phyloP scores from a whole-genome alignment of 2,329 filamentous ascomycete genomes.

The Calycina herbarum region DNA sequence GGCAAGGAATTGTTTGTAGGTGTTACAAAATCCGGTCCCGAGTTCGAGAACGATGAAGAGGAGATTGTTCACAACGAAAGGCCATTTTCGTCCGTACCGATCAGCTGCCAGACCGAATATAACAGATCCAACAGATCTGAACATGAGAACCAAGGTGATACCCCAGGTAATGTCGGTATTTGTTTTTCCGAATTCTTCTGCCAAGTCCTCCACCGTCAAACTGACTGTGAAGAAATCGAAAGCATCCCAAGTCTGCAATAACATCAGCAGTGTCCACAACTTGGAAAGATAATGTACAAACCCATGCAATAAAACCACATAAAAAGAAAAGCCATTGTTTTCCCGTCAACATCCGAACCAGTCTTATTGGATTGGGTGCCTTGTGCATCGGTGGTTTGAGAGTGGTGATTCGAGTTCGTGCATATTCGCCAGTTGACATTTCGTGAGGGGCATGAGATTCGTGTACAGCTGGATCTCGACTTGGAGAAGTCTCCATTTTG shows the following conservation, averaged over 20 bases:
- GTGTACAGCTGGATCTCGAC: constrained; percentile 13
- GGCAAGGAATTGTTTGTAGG: constrained; percentile 67
- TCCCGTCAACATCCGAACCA: constrained; percentile 62
- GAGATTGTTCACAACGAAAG: constrained; percentile 73
- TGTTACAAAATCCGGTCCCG: constrained; percentile 73
- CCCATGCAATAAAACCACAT: constrained; percentile 73
- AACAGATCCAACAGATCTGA: constrained; percentile 66
- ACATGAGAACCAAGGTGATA: constrained; percentile 72
- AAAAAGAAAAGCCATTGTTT: constrained; percentile 75
- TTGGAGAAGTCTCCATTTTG: constrained; percentile 9
- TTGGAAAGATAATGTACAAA: constrained; percentile 57
- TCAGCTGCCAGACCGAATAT: constrained; percentile 77
- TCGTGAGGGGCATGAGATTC: constrained; percentile 29
- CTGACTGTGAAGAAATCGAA: constrained; percentile 83
- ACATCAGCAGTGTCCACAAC: not conserved
- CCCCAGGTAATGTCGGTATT: constrained; percentile 72
- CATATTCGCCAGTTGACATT: constrained; percentile 41
- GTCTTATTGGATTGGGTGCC: constrained; percentile 68
- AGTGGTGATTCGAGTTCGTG: constrained; percentile 52
- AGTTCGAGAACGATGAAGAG: constrained; percentile 69
- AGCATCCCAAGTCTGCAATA: constrained; percentile 41
- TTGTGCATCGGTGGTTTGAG: constrained; percentile 61
- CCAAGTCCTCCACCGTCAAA: constrained; percentile 73
- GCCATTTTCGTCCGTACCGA: constrained; percentile 78
- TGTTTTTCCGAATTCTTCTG: constrained; percentile 55